These are phyloP conservation scores for Serendipita vermifera DNA, from an alignment of 768 basidiomycete genomes.

Conservation along the genomic window DNA sequence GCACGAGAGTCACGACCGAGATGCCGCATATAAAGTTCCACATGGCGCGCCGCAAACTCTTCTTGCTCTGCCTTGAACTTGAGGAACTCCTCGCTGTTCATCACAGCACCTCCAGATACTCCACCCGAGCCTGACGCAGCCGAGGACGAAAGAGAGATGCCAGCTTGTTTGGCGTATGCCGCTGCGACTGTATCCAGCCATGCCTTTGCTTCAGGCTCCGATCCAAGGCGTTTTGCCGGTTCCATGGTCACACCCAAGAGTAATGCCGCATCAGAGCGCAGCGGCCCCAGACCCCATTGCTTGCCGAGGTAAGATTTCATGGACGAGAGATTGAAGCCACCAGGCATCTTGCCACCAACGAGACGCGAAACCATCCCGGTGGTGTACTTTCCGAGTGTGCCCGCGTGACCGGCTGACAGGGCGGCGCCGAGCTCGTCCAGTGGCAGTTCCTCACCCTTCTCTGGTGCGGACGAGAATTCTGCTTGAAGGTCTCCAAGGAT, in stretches of 20 bases:
- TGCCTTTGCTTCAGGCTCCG: conserved; percentile 82
- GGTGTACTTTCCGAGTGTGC: conserved; percentile 87
- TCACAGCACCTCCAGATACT: conserved; percentile 62
- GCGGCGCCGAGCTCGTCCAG: conserved; percentile 90
- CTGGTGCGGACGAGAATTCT: conserved; percentile 89
- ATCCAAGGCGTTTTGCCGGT: conserved; percentile 82
- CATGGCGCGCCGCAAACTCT: conserved; percentile 80
- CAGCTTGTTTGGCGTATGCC: conserved; percentile 76
- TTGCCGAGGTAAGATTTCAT: conserved; percentile 84
- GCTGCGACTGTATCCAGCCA: conserved; percentile 84
- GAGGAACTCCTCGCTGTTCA: conserved; percentile 97
- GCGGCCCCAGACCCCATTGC: conserved; percentile 88
- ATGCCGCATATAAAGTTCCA: conserved; percentile 96
- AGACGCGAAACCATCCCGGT: conserved; percentile 81
- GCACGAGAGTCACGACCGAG: conserved; percentile 85
- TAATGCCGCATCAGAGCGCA: conserved; percentile 79
- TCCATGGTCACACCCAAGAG: conserved; percentile 86
- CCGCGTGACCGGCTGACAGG: conserved; percentile 65
- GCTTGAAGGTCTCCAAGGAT: conserved; percentile 93
- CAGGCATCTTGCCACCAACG: conserved; percentile 94
- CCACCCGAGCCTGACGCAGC: conserved; percentile 46
- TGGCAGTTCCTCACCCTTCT: conserved; percentile 96
- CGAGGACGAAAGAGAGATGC: conserved; percentile 67
- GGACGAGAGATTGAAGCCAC: conserved; percentile 89
- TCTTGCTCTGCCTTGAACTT: conserved; percentile 93